phyloP scores from a whole-genome alignment of 805 yeast species.

The Cyberlindnera petersonii region DNA sequence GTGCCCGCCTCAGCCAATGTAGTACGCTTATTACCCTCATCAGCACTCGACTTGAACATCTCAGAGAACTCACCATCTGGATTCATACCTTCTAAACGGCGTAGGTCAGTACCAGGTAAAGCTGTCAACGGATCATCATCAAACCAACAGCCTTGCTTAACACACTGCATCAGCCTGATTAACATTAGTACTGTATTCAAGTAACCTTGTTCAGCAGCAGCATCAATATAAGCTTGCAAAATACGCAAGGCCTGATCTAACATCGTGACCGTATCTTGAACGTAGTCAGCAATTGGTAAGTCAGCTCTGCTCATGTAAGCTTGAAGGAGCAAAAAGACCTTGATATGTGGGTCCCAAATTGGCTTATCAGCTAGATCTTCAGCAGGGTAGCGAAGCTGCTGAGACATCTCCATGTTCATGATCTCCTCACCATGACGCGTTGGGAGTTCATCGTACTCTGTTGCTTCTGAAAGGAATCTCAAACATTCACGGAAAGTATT shows the following conservation, averaged over 20 bases:
- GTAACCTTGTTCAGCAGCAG: slow-evolving; percentile 79
- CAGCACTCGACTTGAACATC: slow-evolving; percentile 1
- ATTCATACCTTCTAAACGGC: slow-evolving; percentile 17
- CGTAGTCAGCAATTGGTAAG: slow-evolving; percentile 90
- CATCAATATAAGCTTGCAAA: slow-evolving; percentile 88
- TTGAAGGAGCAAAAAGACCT: slow-evolving; percentile 84
- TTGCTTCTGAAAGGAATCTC: slow-evolving; percentile 88
- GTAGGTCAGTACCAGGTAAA: slow-evolving; percentile 24
- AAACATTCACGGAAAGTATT: slow-evolving; percentile 59
- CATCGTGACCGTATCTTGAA: slow-evolving; percentile 90
- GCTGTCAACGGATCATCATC: slow-evolving; percentile 64
- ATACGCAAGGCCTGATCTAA: slow-evolving; percentile 93
- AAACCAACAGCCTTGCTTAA: slow-evolving; percentile 86
- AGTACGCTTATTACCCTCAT: neutral
- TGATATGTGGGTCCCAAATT: slow-evolving; percentile 73
- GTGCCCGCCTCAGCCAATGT: slow-evolving; percentile 18
- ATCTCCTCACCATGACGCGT: slow-evolving; percentile 56
- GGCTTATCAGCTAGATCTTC: slow-evolving; percentile 76
- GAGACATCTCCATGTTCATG: slow-evolving; percentile 81
- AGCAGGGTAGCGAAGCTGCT: slow-evolving; percentile 52
- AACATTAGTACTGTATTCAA: slow-evolving; percentile 56
- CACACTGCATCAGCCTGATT: slow-evolving; percentile 71
- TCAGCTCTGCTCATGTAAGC: slow-evolving; percentile 82
- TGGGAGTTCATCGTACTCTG: slow-evolving; percentile 87
- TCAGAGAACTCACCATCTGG: slow-evolving; percentile 21